Evolutionary conservation across 225 moss, liverwort and hornwort genomes (phyloP), one percentile per base, ranked within the genome.

Genomic region (Straminergon stramineum): DNA sequence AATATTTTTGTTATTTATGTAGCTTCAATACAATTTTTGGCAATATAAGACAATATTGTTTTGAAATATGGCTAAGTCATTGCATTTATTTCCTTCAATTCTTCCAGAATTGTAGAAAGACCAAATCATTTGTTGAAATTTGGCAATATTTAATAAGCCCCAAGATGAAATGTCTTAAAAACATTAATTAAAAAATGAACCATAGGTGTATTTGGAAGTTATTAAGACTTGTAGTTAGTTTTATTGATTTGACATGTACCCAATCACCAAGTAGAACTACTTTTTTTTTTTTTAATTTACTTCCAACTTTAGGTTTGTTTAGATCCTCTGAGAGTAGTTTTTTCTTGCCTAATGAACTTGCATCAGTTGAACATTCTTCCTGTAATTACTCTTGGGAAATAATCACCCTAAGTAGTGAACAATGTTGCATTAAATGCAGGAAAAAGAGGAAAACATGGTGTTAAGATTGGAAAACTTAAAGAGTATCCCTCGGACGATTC

Each of bases 291-390:
- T n/a, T n/a, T n/a, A n/a, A n/a, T 30, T 30, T 30, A 5, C 19
- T 81, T 81, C 13, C 13, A 58, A 30, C 18, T 57, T 57, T 2
- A n/a, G 11, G 12, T 26, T 79, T 28, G 2, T 17, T 39, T 58
- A 80, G 5, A 58, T n/a, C 11, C 5, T 58, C 3, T 3, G 0
- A 19, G 3, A 14, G 3, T 20, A 2, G 45, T 9, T 8, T 23
- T 20, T 20, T 39, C 13, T 17, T 80, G 3, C 15, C 7, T 28
- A 12, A 19, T 17, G 39, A 58, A 39, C 8, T 58, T 28, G 5
- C 58, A 39, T 41, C 10, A 48, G 30, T 60, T 13, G 41, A 81
- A 60, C 19, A 41, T 4, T 41, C 27, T 24, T n/a, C 7, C 7
- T 28, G n/a, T n/a, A n/a, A 60, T 5, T 58, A 39, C 16, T 56